A percentile compares a stretch with the other conserved stretches of the same genome.
phyloP scores from a whole-genome alignment of 2,329 filamentous ascomycete species.

The Aspergillus fumigatiaffinis region DNA sequence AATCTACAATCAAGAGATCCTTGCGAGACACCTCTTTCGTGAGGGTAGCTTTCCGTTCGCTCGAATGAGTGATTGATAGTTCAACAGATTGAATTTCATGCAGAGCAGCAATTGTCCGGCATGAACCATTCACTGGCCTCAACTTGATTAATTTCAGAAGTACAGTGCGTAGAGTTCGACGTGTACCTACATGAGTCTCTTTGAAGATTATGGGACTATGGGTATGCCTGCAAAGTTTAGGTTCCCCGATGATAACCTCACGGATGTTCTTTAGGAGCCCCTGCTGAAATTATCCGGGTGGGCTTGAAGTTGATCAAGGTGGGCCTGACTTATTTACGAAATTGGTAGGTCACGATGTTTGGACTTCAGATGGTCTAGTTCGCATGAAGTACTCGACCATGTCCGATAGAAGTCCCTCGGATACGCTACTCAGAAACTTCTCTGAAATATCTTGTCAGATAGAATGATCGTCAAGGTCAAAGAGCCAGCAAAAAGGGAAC shows the following conservation, averaged over 20 bases:
- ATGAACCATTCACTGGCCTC: background rate
- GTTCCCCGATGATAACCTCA: background rate
- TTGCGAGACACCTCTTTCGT: background rate
- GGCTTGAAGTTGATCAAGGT: background rate
- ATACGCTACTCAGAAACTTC: background rate
- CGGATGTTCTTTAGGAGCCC: background rate
- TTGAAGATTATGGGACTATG: background rate
- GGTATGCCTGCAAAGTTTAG: background rate
- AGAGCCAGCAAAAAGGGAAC: background rate
- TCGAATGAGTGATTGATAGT: background rate
- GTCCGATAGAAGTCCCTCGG: background rate
- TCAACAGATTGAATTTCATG: background rate
- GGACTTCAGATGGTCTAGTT: background rate
- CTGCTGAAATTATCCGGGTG: background rate
- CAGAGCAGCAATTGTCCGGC: background rate
- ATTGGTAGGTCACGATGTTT: background rate
- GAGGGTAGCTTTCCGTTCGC: background rate
- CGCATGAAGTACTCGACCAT: background rate
- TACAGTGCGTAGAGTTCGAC: background rate
- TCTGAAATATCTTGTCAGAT: background rate
- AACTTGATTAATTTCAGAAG: background rate
- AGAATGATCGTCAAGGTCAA: background rate
- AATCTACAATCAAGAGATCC: background rate
- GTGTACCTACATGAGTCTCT: background rate
- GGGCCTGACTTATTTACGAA: background rate